Percentiles rank a stretch among this genome's conserved stretches.
phyloP scores from a whole-genome alignment of 352 stramenopile genomes.

The Albugo candida region DNA sequence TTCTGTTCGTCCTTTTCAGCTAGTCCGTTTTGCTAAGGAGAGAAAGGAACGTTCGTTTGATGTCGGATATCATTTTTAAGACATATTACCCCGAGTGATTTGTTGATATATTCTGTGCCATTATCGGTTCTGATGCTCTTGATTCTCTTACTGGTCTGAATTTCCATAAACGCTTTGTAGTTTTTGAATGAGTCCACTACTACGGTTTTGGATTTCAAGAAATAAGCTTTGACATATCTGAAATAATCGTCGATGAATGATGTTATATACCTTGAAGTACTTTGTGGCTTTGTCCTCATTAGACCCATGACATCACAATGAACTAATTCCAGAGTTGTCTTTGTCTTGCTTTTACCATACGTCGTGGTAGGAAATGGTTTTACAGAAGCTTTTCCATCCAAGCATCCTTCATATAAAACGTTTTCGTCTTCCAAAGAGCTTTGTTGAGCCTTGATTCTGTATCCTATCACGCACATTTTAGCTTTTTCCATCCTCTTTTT shows the following conservation, averaged over 20 bases:
- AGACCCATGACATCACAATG: not conserved
- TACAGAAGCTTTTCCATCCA: not conserved
- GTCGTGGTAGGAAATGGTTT: not conserved
- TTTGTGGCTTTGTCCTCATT: not conserved
- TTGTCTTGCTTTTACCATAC: not conserved
- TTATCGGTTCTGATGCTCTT: conserved; percentile 15
- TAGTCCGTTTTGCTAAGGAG: conserved; percentile 14
- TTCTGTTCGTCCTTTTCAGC: conserved; percentile 14
- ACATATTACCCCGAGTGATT: conserved; percentile 5
- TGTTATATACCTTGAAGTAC: conserved; percentile 1
- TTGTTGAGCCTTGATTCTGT: too few species aligned
- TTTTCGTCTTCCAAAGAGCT: not conserved
- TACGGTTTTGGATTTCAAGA: conserved; percentile 10
- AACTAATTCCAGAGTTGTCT: not conserved
- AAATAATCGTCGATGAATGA: conserved; percentile 11
- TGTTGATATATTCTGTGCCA: conserved; percentile 13
- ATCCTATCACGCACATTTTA: too few species aligned
- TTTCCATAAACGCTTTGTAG: conserved; percentile 8
- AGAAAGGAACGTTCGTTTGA: conserved; percentile 10
- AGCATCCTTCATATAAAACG: not conserved
- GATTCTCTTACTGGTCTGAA: conserved; percentile 7
- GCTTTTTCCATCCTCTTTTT: too few species aligned
- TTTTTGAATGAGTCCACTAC: conserved; percentile 2
- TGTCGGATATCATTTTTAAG: conserved; percentile 10
- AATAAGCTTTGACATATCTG: conserved; percentile 7